Percentiles rank a stretch among this genome's conserved stretches.
phyloP scores from a whole-genome alignment of 2,329 filamentous ascomycete genomes.

The Xylaria sp. region DNA sequence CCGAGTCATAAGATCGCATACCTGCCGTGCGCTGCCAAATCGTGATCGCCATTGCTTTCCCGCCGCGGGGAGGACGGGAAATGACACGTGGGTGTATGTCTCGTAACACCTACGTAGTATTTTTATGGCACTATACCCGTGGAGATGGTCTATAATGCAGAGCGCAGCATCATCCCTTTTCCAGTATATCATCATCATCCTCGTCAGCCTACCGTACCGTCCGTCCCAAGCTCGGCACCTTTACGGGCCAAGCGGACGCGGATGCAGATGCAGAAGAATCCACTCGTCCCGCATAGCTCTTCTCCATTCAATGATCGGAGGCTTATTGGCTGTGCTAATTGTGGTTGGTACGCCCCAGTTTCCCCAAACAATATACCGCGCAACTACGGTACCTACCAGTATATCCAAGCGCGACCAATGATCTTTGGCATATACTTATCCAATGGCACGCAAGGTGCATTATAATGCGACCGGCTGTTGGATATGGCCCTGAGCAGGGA shows the following conservation, averaged over 20 bases:
- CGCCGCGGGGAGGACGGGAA: neutral
- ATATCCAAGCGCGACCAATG: constrained; percentile 1
- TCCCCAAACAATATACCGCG: no score
- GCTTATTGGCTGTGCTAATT: no score
- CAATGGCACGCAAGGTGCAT: neutral
- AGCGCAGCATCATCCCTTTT: neutral
- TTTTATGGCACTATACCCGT: no score
- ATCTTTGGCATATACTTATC: neutral
- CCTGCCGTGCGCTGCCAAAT: neutral
- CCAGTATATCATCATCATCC: neutral
- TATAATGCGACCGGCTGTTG: neutral
- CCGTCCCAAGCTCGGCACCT: neutral
- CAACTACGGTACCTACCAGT: neutral
- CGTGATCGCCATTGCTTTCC: neutral
- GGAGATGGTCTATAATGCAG: neutral
- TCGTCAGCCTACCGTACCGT: neutral
- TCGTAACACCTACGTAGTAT: neutral
- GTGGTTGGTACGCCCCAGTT: neutral
- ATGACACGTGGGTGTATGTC: neutral
- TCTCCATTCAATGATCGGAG: neutral
- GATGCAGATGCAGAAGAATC: neutral
- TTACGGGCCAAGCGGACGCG: neutral
- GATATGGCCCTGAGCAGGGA: no score
- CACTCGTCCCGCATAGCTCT: neutral
- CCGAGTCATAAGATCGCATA: neutral